phyloP scores from a whole-genome alignment of 768 basidiomycete species.

The Tulasnella calospora region DNA sequence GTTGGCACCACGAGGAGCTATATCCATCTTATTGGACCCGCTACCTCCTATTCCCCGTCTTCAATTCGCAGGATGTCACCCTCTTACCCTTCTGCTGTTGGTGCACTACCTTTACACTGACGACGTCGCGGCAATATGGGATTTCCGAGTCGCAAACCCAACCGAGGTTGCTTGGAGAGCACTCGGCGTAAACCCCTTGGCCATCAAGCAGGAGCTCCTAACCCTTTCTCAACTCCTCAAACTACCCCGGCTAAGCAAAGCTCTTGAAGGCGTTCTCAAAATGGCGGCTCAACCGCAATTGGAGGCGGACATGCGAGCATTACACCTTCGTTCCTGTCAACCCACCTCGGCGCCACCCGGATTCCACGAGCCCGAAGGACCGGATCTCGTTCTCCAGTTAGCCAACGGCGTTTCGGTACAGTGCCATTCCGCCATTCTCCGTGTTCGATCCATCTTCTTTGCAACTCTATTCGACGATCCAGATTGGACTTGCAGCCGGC shows the following conservation, averaged over 20 bases:
- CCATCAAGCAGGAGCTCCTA: slow-evolving; percentile 61
- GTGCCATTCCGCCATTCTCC: slow-evolving; percentile 70
- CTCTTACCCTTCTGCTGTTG: slow-evolving; percentile 67
- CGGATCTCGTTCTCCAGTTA: slow-evolving; percentile 67
- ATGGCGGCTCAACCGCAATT: slow-evolving; percentile 49
- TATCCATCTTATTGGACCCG: slow-evolving; percentile 15
- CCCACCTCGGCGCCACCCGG: neutral
- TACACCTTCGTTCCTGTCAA: slow-evolving; percentile 43
- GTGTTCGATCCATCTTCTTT: slow-evolving; percentile 80
- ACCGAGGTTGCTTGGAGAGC: slow-evolving; percentile 42
- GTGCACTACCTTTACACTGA: slow-evolving; percentile 88
- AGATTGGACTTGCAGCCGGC: slow-evolving; percentile 71
- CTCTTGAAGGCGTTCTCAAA: slow-evolving; percentile 60
- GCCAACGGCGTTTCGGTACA: slow-evolving; percentile 55
- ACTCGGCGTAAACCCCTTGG: slow-evolving; percentile 43
- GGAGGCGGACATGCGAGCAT: slow-evolving; percentile 44
- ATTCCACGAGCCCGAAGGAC: neutral
- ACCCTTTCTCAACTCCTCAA: slow-evolving; percentile 54
- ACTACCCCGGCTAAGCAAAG: slow-evolving; percentile 50
- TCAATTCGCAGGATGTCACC: slow-evolving; percentile 52
- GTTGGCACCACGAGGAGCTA: neutral
- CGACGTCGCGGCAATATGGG: slow-evolving; percentile 76
- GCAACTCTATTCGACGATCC: slow-evolving; percentile 72
- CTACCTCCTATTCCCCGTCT: slow-evolving; percentile 32
- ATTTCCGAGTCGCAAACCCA: slow-evolving; percentile 54